phyloP scores from a whole-genome alignment of 495 filamentous ascomycete genomes.

The Hypoxylon trugodes region DNA sequence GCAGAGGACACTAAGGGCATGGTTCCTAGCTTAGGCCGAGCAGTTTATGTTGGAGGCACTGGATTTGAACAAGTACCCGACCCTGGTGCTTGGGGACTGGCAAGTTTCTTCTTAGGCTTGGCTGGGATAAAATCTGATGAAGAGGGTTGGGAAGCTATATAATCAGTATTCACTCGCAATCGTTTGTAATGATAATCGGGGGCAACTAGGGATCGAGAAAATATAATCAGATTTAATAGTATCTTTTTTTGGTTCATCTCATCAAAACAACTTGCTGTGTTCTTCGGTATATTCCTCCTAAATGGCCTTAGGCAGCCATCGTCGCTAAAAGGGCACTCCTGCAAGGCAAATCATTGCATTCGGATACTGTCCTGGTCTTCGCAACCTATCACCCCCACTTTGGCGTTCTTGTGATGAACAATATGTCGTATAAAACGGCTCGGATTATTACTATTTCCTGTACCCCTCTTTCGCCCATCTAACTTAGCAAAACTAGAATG shows the following conservation, averaged over 20 bases:
- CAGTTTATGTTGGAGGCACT: constrained; percentile 91
- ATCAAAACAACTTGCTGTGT: constrained; percentile 5
- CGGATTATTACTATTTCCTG: not conserved
- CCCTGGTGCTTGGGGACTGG: constrained; percentile 88
- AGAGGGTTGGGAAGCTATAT: constrained; percentile 43
- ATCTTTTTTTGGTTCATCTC: constrained; percentile 25
- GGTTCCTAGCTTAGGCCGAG: constrained; percentile 85
- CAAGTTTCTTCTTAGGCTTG: constrained; percentile 80
- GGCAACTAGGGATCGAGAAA: not conserved
- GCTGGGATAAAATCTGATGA: constrained; percentile 55
- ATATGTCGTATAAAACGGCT: constrained; percentile 1
- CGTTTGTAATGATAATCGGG: constrained; percentile 19
- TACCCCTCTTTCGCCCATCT: constrained; percentile 4
- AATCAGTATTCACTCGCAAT: constrained; percentile 8
- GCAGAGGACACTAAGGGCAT: constrained; percentile 89
- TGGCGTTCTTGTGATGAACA: constrained; percentile 4
- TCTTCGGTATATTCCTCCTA: constrained; percentile 12
- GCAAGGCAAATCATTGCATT: constrained; percentile 9
- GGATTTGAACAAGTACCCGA: constrained; percentile 85
- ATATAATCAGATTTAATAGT: constrained; percentile 29
- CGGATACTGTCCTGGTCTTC: constrained; percentile 13
- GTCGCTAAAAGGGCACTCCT: constrained; percentile 4
- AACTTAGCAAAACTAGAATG: constrained; percentile 91
- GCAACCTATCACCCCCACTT: constrained; percentile 3
- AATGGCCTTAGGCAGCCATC: constrained; percentile 11